Conservation (phyloP, 164 flowering plant genomes). For the Euptelea pleiosperma region DNA sequence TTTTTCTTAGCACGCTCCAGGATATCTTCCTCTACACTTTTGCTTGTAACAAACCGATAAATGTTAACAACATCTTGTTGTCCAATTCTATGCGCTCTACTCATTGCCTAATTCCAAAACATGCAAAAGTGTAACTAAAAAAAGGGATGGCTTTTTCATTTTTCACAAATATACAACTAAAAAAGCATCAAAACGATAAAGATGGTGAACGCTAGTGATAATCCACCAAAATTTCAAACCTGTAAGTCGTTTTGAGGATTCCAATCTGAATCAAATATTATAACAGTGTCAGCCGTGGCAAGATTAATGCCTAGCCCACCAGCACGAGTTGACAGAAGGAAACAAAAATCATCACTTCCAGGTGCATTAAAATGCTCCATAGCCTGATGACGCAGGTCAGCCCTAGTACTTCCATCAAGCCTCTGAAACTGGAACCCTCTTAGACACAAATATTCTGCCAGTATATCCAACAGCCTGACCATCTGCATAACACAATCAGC, state of each 20-base stretch:
- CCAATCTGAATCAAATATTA: constrained; percentile 99
- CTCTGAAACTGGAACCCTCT: constrained; percentile 97
- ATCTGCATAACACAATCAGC: constrained; percentile 54
- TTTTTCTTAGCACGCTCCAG: constrained; percentile 97
- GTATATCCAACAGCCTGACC: constrained; percentile 97
- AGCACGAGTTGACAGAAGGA: constrained; percentile 97
- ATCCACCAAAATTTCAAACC: constrained; percentile 59
- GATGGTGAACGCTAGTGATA: too few relatives aligned
- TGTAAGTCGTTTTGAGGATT: constrained; percentile 99
- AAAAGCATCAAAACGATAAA: too few relatives aligned
- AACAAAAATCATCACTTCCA: constrained; percentile 99
- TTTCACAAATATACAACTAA: too few relatives aligned
- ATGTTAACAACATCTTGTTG: constrained; percentile 98
- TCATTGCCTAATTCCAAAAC: constrained; percentile 75
- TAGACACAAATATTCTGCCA: constrained; percentile 88
- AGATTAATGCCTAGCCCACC: constrained; percentile 99
- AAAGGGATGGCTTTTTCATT: neutral
- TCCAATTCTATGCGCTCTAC: constrained; percentile 99
- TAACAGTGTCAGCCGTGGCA: constrained; percentile 99
- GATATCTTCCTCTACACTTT: constrained; percentile 99
- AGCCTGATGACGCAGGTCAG: constrained; percentile 97
- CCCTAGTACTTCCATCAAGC: constrained; percentile 97
- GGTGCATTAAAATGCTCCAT: constrained; percentile 99
- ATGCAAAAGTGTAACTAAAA: neutral
- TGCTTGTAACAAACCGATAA: constrained; percentile 94